These are phyloP conservation scores for Schizochytrium sp. DNA, from an alignment of 108 stramenopile species.

Conservation along the genomic window DNA sequence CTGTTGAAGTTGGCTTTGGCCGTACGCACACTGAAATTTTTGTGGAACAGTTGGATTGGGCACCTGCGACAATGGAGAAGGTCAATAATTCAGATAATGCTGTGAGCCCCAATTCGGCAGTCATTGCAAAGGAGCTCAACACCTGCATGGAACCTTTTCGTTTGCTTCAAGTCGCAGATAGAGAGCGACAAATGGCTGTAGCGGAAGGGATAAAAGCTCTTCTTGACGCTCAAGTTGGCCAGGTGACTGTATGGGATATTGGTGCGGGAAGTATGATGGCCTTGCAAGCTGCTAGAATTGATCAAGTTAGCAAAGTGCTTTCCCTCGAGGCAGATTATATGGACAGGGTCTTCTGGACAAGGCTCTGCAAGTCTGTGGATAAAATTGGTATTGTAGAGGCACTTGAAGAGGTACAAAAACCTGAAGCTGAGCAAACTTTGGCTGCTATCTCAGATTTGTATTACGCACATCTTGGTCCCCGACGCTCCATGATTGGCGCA, in stretches of 20 bases:
- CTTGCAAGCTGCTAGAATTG: background rate
- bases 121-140: background rate
- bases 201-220: background rate
- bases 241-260: background rate
- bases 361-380: background rate
- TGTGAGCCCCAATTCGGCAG: background rate
- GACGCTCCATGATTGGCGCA: background rate
- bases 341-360: background rate
- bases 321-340: background rate
- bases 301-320: background rate
- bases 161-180: background rate
- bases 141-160: constrained; percentile 20
- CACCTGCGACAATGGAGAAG: background rate
- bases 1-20: background rate
- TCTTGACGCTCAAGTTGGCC: background rate
- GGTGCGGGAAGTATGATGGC: background rate
- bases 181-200: background rate
- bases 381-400: background rate
- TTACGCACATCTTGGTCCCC: background rate
- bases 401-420: too few species aligned
- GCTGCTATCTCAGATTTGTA: background rate
- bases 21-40: constrained; percentile 11
- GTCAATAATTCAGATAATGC: too few species aligned
- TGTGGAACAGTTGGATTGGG: constrained; percentile 2
- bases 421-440: background rate